These are phyloP conservation scores for Tagetes patula DNA, from an alignment of 129 eudicot species.

Conservation along the genomic window DNA sequence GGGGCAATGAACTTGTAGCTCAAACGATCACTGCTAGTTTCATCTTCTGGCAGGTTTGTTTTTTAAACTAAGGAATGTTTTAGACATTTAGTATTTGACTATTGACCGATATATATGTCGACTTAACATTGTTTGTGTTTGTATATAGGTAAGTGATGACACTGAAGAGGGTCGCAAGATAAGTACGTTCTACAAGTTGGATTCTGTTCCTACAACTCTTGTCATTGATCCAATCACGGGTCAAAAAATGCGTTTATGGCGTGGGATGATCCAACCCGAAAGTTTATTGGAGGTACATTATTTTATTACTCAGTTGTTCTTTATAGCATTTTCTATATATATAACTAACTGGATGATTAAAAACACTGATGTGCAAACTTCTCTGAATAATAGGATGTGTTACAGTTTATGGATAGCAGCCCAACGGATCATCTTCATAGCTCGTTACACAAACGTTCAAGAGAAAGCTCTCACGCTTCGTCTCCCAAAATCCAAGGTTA, in stretches of 20 bases:
- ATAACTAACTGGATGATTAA: not conserved
- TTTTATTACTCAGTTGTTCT: conserved; percentile 13
- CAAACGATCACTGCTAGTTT: conserved; percentile 69
- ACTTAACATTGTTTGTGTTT: conserved; percentile 7
- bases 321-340: not conserved
- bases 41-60: conserved; percentile 85
- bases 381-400: conserved; percentile 48
- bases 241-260: conserved; percentile 86
- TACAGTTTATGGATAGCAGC: conserved; percentile 67
- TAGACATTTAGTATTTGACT: not conserved
- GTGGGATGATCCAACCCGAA: conserved; percentile 88
- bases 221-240: conserved; percentile 88
- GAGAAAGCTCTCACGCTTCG: conserved; percentile 45
- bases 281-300: conserved; percentile 66
- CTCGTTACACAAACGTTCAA: conserved; percentile 57
- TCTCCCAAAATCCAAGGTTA: conserved; percentile 47
- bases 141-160: conserved; percentile 61
- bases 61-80: not conserved
- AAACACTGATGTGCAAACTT: conserved; percentile 12
- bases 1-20: conserved; percentile 89
- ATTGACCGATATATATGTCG: not conserved
- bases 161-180: conserved; percentile 85
- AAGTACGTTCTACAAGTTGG: conserved; percentile 68
- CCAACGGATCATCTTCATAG: conserved; percentile 60
- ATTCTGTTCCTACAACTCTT: conserved; percentile 61